Percentiles rank a stretch among this genome's conserved stretches.
Conservation (phyloP, 2,329 filamentous ascomycete genomes). For the Trichoderma oligosporum region DNA sequence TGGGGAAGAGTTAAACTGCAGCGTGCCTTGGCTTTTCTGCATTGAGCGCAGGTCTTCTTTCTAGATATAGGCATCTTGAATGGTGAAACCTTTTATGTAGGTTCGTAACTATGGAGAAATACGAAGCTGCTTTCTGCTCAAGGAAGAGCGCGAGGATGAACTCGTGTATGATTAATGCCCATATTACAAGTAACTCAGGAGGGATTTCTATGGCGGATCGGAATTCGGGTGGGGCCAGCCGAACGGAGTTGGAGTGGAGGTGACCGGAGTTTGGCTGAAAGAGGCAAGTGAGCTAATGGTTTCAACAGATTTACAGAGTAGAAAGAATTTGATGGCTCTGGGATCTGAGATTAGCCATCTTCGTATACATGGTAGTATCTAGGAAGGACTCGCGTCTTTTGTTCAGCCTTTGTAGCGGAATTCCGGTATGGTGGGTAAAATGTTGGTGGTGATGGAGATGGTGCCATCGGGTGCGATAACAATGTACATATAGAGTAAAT, state of each 20-base stretch:
- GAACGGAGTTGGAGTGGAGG: slow-evolving; percentile 17
- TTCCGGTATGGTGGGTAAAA: slow-evolving; percentile 1
- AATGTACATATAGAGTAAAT: too few relatives aligned
- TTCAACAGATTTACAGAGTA: too few relatives aligned
- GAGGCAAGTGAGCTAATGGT: not conserved
- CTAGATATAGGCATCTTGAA: slow-evolving; percentile 21
- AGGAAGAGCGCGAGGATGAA: not conserved
- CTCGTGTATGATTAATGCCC: too few relatives aligned
- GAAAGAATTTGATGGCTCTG: too few relatives aligned
- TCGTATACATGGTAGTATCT: too few relatives aligned
- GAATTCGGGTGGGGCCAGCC: slow-evolving; percentile 12
- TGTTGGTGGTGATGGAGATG: not conserved
- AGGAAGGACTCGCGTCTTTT: too few relatives aligned
- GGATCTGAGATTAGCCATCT: too few relatives aligned
- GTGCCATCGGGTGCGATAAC: not conserved
- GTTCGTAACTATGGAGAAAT: too few relatives aligned
- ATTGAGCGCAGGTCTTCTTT: slow-evolving; percentile 22
- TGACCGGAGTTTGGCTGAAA: not conserved
- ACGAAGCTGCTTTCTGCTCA: not conserved
- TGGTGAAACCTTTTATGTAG: not conserved
- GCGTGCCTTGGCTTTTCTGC: slow-evolving; percentile 20
- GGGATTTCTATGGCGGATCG: not conserved
- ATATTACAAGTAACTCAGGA: too few relatives aligned
- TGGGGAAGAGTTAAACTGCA: slow-evolving; percentile 18
- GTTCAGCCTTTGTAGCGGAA: not conserved